These are phyloP conservation scores for Xylona heveae DNA, from an alignment of 495 filamentous ascomycete genomes.

Conservation along the genomic window DNA sequence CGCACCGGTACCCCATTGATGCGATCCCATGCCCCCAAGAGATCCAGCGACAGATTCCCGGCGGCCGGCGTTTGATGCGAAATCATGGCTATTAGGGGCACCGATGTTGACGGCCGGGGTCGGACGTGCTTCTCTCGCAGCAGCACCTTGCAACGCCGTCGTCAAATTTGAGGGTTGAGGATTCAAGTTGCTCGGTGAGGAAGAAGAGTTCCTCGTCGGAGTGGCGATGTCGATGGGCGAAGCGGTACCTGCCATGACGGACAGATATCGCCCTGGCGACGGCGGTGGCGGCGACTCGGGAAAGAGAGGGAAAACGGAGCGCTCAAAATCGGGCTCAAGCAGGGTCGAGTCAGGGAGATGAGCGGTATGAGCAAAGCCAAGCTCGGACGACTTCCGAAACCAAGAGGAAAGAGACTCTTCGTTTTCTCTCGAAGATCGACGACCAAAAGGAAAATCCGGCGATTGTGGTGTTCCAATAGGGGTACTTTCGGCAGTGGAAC, in stretches of 20 bases:
- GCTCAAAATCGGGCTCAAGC: conserved; percentile 18
- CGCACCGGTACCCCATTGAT: conserved; percentile 46
- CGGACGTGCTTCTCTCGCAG: conserved; percentile 14
- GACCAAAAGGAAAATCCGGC: conserved; percentile 14
- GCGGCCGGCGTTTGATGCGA: conserved; percentile 26
- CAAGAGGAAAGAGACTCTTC: conserved; percentile 18
- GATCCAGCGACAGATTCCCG: conserved; percentile 50
- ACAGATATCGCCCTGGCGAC: not conserved
- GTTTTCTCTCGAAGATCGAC: conserved; percentile 23
- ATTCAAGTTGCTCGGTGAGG: conserved; percentile 27
- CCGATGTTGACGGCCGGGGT: conserved; percentile 11
- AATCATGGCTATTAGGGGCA: conserved; percentile 4
- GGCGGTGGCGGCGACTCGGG: conserved; percentile 12
- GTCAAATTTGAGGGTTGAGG: conserved; percentile 41
- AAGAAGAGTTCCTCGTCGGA: conserved; percentile 31
- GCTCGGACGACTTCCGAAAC: conserved; percentile 16
- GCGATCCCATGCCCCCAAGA: conserved; percentile 13
- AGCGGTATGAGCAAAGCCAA: conserved; percentile 9
- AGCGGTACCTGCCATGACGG: conserved; percentile 28
- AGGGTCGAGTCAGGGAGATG: conserved; percentile 17
- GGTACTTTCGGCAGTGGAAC: conserved; percentile 22
- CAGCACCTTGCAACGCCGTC: conserved; percentile 32
- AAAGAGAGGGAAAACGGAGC: conserved; percentile 24
- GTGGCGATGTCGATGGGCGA: conserved; percentile 45
- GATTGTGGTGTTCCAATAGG: conserved; percentile 17